Base-by-base conservation (phyloP, 495 filamentous ascomycete genomes). In the Lophiostoma macrostomum region DNA sequence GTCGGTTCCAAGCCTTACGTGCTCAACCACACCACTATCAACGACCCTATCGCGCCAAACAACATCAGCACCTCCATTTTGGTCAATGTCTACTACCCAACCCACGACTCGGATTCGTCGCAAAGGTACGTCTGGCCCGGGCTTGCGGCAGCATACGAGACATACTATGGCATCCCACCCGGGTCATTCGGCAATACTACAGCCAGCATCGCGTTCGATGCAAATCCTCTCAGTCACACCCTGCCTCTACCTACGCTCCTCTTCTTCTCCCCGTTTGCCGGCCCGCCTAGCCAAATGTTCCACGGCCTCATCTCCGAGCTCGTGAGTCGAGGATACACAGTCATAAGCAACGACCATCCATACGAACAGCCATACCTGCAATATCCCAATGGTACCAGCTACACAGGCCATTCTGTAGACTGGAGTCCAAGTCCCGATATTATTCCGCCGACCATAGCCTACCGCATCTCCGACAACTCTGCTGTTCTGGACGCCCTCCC, bases 261-360 rank as follows among this genome's bases (percentile, higher is more conserved):
- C 5, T 57, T 50, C n/a, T 19, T 44, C 18, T 46, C 53, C 13
- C 28, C 37, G 7, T 20, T 20, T 8, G 32, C 12, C 18, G 53
- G 53, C 10, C 45, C 53, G 5, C 19, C 45, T 14, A 31, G 37
- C 4, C 45, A 42, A 24, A 2, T 35, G 3, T 50, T 35, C 27
- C 11, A n/a, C 19, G 8, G 19, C 10, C 32, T 55, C 1, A n/a
- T 55, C 50, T 36, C 50, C 1, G 41, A 46, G 1, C 19, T 56
- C 7, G 52, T 32, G 19, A 56, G 52, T 27, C 13, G 37, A 14
- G 50, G 50, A 13, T 54, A 54, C 38, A 34, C 36, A 13, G 70
- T 81, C 18, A 54, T 76, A 1, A 61, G 68, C 6, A 50, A 80
- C 16, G 79, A 81, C 50, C 73, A 78, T 43, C 69, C 77, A 0